phyloP scores from a whole-genome alignment of 495 filamentous ascomycete species.

The Xylaria telfairii region DNA sequence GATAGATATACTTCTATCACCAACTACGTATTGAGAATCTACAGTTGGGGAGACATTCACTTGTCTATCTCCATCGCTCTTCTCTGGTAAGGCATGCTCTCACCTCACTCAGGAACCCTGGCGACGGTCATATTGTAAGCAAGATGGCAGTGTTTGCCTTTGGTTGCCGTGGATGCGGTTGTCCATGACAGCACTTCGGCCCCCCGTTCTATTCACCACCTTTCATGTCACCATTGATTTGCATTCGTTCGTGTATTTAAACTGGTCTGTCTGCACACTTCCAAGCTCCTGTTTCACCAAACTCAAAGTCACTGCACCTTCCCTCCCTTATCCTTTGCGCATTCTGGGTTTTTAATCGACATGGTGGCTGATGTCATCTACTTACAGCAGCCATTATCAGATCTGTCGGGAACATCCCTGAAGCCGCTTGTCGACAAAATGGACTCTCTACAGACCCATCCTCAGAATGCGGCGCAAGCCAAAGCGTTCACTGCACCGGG shows the following conservation, averaged over 20 bases:
- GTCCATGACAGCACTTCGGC: background rate
- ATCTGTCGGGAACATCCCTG: constrained; percentile 11
- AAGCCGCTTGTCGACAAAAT: constrained; percentile 54
- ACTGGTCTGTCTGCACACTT: background rate
- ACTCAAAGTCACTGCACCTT: background rate
- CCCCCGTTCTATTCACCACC: background rate
- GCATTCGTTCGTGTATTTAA: background rate
- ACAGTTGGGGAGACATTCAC: constrained; percentile 91
- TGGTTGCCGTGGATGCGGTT: background rate
- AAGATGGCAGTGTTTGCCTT: constrained; percentile 12
- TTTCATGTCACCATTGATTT: background rate
- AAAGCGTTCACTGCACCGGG: constrained; percentile 89
- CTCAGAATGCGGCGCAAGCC: constrained; percentile 84
- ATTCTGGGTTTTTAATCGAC: background rate
- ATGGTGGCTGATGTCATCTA: constrained; percentile 8
- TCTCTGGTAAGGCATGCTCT: constrained; percentile 65
- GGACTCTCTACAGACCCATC: constrained; percentile 90
- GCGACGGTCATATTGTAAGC: background rate
- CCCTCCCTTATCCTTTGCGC: background rate
- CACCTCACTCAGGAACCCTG: background rate
- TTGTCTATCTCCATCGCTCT: constrained; percentile 88
- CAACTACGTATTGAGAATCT: constrained; percentile 42
- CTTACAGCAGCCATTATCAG: background rate
- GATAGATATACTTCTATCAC: constrained; percentile 34
- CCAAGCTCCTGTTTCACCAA: background rate